Base-by-base conservation (phyloP, 202 grass and related monocot species). In the Setaria italica region DNA sequence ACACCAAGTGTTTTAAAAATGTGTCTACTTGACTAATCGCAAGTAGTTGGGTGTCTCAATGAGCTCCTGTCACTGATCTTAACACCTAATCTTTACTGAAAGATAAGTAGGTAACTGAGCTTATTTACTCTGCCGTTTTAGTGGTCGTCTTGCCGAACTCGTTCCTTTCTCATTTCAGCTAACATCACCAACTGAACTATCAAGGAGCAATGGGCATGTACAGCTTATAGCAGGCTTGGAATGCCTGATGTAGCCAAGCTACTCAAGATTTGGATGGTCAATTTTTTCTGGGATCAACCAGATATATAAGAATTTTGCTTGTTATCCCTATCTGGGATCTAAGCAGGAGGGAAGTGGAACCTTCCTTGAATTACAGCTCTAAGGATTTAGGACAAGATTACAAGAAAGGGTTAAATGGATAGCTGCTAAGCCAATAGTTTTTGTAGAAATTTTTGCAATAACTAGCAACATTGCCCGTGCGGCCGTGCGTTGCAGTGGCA, bases 221-320 rank as follows among this genome's bases (percentile, higher is more conserved):
- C 47, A 13, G 3, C 25, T 72, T 77, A 46, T 15, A 57, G 19
- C 39, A 17, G 58, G 54, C 19, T 85, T 51, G 13, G 5, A 53
- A 69, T 69, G 12, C 25, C 29, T 74, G 70, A 41, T 77, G 45
- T 81, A 77, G 19, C 25, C 46, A 64, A 77, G 64, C 34, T 70
- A 42, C 14, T 62, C 3, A 29, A 87, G 34, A 59, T 62, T 41
- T 37, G 14, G 9, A 20, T 20, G 13, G 5, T 12, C 67, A 49
- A 47, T 5, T 82, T 79, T 3, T 30, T 77, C 14, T 46, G 9
- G 34, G 72, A 77, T 71, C 55, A 37, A 79, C 64, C 20, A 43
- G 68, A 67, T 75, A 84, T 81, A 49, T 78, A 16, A 43, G 10
- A 62, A 5, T 63, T 30, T 57, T 77, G 67, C 63, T 49, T 77